Evolutionary conservation across 1,284 basidiomycete species (phyloP).

Genomic region (Cronartium quercuum): DNA sequence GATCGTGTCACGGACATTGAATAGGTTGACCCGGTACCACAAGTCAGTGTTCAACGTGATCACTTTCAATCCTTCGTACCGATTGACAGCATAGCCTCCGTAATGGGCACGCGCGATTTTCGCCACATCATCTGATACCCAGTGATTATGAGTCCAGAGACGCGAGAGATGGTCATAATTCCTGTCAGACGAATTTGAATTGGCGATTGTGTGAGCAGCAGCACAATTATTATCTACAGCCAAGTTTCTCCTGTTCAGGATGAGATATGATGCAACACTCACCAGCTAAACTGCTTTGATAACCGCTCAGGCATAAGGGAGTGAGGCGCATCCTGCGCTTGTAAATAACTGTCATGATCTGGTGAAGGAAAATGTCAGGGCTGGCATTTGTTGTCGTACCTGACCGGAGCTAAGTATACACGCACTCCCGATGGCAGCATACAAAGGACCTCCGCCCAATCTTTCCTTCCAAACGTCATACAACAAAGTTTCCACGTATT

Average conservation of each 20-base stretch:
- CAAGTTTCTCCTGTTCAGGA: conserved; percentile 52
- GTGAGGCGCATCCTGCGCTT: conserved; percentile 63
- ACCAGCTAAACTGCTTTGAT: not conserved
- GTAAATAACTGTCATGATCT: conserved; percentile 39
- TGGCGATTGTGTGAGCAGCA: not conserved
- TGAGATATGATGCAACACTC: conserved; percentile 24
- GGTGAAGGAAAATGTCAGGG: conserved; percentile 39
- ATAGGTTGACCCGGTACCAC: conserved; percentile 7
- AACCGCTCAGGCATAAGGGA: conserved; percentile 31
- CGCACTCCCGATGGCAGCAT: conserved; percentile 61
- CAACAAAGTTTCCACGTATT: conserved; percentile 57
- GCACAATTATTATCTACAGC: conserved; percentile 43
- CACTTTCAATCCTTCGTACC: conserved; percentile 62
- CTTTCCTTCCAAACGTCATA: conserved; percentile 62
- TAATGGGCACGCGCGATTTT: conserved; percentile 63
- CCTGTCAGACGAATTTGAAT: conserved; percentile 52
- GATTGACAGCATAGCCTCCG: conserved; percentile 65
- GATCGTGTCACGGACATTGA: not conserved
- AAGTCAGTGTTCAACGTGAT: conserved; percentile 72
- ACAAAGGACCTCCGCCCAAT: conserved; percentile 61
- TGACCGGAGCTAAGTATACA: conserved; percentile 54
- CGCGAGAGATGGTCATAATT: conserved; percentile 66
- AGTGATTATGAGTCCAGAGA: conserved; percentile 61
- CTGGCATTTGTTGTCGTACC: conserved; percentile 59
- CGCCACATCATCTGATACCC: conserved; percentile 61